phyloP scores from a whole-genome alignment of 2,329 filamentous ascomycete species.

The Talaromyces rugulosus region DNA sequence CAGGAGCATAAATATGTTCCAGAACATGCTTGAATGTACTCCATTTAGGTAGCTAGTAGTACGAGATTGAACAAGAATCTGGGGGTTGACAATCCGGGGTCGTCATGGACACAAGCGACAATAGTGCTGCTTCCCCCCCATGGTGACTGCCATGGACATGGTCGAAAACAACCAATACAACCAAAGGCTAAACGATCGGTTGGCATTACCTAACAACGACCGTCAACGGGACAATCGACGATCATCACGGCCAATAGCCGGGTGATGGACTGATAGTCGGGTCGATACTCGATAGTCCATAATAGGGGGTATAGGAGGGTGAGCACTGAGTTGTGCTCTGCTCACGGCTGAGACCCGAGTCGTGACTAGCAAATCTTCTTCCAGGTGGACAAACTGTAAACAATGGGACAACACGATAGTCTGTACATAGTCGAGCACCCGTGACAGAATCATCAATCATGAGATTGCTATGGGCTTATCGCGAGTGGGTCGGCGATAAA shows the following conservation, averaged over 20 bases:
- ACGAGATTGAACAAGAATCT: background rate
- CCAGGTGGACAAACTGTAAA: background rate
- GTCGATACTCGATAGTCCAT: background rate
- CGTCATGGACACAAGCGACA: background rate
- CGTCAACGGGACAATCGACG: background rate
- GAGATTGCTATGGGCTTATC: background rate
- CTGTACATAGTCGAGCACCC: background rate
- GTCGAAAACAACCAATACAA: no score
- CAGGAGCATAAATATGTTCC: background rate
- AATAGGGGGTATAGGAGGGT: background rate
- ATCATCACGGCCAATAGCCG: background rate
- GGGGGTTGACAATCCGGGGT: background rate
- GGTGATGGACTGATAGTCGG: background rate
- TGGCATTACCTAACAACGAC: background rate
- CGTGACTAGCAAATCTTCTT: background rate
- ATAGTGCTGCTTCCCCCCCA: no score
- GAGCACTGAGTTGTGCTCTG: background rate
- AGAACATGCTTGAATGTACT: background rate
- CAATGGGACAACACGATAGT: background rate
- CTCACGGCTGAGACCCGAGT: no score
- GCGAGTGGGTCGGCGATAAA: background rate
- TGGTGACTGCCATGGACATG: no score
- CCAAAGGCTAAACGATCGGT: background rate
- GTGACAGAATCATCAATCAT: background rate
- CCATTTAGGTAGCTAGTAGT: background rate